Percentiles rank a stretch among this genome's conserved stretches.
Conservation (phyloP, 805 yeast species). For the Barnettozyma pratensis region DNA sequence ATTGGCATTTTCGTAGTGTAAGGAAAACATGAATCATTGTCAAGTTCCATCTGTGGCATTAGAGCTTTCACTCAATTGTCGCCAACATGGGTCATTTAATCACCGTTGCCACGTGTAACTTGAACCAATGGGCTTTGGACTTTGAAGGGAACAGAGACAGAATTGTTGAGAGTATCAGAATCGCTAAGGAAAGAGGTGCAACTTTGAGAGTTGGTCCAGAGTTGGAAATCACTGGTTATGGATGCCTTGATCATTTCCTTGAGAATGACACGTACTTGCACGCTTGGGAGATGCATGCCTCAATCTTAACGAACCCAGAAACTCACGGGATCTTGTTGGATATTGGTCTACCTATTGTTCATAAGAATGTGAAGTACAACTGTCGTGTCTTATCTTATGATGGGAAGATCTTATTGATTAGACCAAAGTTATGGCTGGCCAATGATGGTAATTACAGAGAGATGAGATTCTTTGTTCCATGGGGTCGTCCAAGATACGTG, state of each 20-base stretch:
- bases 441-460: conserved; percentile 98
- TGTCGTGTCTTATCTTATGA: conserved; percentile 82
- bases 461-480: conserved; percentile 95
- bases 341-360: conserved; percentile 91
- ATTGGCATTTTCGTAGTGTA: too few relatives aligned
- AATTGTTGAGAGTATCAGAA: conserved; percentile 70
- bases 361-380: conserved; percentile 83
- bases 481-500: conserved; percentile 74
- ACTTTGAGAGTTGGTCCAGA: conserved; percentile 94
- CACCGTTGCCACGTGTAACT: conserved; percentile 88
- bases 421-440: conserved; percentile 92
- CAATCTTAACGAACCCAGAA: conserved; percentile 61
- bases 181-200: conserved; percentile 76
- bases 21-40: too few relatives aligned
- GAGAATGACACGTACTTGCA: conserved; percentile 87
- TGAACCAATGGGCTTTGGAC: conserved; percentile 98
- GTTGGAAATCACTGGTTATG: conserved; percentile 90
- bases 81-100: conserved; percentile 73
- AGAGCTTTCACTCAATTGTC: too few relatives aligned
- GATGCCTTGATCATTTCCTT: conserved; percentile 88
- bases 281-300: conserved; percentile 90
- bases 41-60: too few relatives aligned
- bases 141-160: conserved; percentile 96
- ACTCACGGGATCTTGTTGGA: conserved; percentile 79
- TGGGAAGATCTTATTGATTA: conserved; percentile 73